Conservation (phyloP, 1,139 yeast genomes). For the Yamadazyma taylorii region DNA sequence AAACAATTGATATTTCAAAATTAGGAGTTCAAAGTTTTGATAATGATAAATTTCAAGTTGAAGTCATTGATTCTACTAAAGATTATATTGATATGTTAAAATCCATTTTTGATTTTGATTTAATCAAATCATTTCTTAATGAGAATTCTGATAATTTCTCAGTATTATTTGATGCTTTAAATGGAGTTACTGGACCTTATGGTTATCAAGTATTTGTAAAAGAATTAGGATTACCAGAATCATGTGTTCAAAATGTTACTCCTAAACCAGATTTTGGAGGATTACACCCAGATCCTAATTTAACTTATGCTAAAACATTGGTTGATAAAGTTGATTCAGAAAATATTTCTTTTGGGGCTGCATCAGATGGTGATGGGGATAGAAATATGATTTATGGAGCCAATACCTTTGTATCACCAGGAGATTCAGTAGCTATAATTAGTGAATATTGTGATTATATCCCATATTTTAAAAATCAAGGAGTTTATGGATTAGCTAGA, state of each 20-base stretch:
- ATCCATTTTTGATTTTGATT: conserved; percentile 82
- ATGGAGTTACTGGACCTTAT: conserved; percentile 98
- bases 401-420: conserved; percentile 94
- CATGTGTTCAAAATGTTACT: conserved; percentile 70
- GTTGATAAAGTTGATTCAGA: conserved; percentile 82
- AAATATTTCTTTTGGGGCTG: conserved; percentile 92
- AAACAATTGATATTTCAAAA: conserved; percentile 53
- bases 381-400: conserved; percentile 98
- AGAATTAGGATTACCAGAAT: conserved; percentile 73
- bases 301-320: conserved; percentile 87
- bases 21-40: conserved; percentile 48
- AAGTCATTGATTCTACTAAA: conserved; percentile 77
- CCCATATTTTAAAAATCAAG: conserved; percentile 85
- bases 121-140: conserved; percentile 70
- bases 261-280: conserved; percentile 96
- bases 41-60: conserved; percentile 62
- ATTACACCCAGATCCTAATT: conserved; percentile 95
- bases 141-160: conserved; percentile 54
- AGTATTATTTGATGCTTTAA: conserved; percentile 83
- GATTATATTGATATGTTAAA: conserved; percentile 81
- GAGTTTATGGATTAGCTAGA: conserved; percentile 93
- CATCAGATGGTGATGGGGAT: conserved; percentile 98
- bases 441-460: conserved; percentile 88
- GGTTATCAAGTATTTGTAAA: conserved; percentile 82
- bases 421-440: conserved; percentile 96